Conservation (phyloP, 306 rosid genomes). For the Prunus padus region DNA sequence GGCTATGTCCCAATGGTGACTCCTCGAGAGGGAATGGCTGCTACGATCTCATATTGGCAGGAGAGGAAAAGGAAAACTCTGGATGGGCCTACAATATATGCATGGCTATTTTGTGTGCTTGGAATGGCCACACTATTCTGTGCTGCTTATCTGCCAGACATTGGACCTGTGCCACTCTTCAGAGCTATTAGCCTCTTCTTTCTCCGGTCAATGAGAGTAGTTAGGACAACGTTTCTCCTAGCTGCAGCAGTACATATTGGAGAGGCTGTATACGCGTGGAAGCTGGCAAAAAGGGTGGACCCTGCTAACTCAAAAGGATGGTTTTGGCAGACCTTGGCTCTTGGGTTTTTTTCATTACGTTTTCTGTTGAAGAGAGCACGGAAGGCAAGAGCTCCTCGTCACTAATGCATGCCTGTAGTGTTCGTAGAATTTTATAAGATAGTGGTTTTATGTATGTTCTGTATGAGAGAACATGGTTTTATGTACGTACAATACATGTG, state of each 20-base stretch:
- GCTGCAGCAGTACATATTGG: constrained; percentile 40
- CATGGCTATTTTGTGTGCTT: constrained; percentile 59
- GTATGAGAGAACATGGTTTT: background rate
- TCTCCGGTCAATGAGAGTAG: constrained; percentile 58
- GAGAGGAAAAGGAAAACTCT: constrained; percentile 56
- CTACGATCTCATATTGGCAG: constrained; percentile 85
- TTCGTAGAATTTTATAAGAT: background rate
- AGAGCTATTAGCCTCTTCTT: constrained; percentile 51
- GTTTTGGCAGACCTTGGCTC: constrained; percentile 85
- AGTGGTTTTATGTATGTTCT: background rate
- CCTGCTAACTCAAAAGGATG: constrained; percentile 70
- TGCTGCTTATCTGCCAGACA: constrained; percentile 72
- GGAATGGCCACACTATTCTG: constrained; percentile 63
- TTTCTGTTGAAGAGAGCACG: constrained; percentile 60
- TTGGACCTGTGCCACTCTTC: constrained; percentile 55
- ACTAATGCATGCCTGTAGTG: background rate
- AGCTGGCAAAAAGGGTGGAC: constrained; percentile 72
- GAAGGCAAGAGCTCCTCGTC: constrained; percentile 1
- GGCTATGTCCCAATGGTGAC: constrained; percentile 75
- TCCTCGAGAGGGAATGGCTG: constrained; percentile 80
- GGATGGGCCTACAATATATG: constrained; percentile 76
- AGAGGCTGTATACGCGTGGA: constrained; percentile 76
- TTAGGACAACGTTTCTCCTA: constrained; percentile 45
- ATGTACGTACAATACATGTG: too few relatives aligned
- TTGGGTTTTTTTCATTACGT: constrained; percentile 77